These are phyloP conservation scores for Meripilus lineatus DNA, from an alignment of 1,284 basidiomycete species.

Conservation along the genomic window DNA sequence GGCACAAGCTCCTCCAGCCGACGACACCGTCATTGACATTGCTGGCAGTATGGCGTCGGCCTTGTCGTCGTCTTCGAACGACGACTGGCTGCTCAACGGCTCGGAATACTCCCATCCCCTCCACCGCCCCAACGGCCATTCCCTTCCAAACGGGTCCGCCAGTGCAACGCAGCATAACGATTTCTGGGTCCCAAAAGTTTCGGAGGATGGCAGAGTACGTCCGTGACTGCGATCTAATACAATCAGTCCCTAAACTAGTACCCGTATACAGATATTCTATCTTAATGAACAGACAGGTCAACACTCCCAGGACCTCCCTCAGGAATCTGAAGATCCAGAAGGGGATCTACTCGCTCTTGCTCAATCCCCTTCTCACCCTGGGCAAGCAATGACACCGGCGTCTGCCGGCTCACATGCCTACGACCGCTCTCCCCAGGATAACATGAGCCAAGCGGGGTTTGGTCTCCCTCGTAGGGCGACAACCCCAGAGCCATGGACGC, in stretches of 20 bases:
- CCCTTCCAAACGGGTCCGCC: constrained; percentile 1
- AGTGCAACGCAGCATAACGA: constrained; percentile 41
- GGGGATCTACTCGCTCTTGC: constrained; percentile 53
- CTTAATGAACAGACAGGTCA: constrained; percentile 90
- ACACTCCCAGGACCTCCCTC: constrained; percentile 81
- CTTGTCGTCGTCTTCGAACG: constrained; percentile 28
- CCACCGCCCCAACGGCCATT: constrained; percentile 12
- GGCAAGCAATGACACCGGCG: constrained; percentile 38
- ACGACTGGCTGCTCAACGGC: constrained; percentile 26
- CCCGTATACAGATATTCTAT: constrained; percentile 76
- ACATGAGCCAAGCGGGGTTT: constrained; percentile 44
- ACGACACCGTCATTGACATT: constrained; percentile 43
- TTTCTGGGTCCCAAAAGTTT: constrained; percentile 78
- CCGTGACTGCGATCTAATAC: neutral
- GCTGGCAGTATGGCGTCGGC: constrained; percentile 44
- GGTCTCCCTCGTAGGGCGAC: constrained; percentile 52
- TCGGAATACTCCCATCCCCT: constrained; percentile 14
- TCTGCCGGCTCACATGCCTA: constrained; percentile 23
- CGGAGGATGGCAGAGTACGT: constrained; percentile 67
- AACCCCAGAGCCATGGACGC: constrained; percentile 77
- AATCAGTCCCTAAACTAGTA: constrained; percentile 3
- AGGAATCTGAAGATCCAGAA: constrained; percentile 58
- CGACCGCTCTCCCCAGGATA: constrained; percentile 5
- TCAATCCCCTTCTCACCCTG: constrained; percentile 49
- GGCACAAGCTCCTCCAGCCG: constrained; percentile 12